These are phyloP conservation scores for Euphorbia tirucalli DNA, from an alignment of 345 rosid species.

Conservation along the genomic window DNA sequence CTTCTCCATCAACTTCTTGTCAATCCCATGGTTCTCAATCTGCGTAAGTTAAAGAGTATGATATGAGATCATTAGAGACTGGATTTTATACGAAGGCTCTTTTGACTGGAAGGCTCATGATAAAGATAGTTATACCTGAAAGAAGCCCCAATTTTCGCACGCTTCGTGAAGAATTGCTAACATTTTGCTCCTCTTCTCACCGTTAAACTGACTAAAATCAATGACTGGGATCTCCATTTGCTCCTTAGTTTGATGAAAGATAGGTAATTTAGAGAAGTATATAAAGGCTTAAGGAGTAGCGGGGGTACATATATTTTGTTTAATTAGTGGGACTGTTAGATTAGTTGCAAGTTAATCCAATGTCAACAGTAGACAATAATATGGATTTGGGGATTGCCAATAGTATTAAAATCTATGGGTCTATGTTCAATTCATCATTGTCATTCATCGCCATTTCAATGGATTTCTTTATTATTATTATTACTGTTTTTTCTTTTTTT, in stretches of 20 bases:
- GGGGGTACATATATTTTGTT: neutral
- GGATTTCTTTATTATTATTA: too few species aligned
- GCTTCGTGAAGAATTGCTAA: constrained; percentile 75
- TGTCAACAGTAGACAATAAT: neutral
- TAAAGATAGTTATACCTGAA: constrained; percentile 45
- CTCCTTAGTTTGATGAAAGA: neutral
- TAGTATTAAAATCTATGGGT: neutral
- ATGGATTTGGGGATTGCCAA: neutral
- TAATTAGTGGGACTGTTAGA: constrained; percentile 8
- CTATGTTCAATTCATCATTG: constrained; percentile 5
- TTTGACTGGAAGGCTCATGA: too few species aligned
- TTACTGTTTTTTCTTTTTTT: neutral
- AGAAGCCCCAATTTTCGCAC: constrained; percentile 85
- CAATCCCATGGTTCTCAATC: constrained; percentile 81
- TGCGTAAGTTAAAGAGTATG: constrained; percentile 26
- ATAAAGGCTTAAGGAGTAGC: neutral
- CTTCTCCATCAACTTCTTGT: constrained; percentile 66
- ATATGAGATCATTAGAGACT: neutral
- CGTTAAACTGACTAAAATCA: constrained; percentile 59
- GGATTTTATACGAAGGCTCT: neutral
- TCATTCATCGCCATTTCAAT: neutral
- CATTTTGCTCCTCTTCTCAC: constrained; percentile 57
- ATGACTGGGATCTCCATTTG: constrained; percentile 66
- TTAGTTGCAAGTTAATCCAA: constrained; percentile 2
- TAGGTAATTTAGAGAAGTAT: neutral